Conservation (phyloP, 306 rosid genomes). For the Acmispon strigosus region DNA sequence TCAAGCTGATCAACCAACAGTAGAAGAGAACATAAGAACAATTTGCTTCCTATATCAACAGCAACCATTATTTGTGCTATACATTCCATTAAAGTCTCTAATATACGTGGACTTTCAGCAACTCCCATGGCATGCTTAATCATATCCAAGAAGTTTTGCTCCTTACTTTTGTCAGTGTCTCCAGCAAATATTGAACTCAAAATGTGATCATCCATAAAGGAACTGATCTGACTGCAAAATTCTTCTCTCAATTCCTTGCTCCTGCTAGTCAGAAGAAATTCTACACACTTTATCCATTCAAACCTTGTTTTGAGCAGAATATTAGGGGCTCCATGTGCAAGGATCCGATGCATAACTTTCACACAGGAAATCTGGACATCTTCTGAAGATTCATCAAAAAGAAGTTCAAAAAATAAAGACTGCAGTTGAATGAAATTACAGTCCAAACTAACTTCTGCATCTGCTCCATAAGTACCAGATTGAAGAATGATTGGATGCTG, state of each 20-base stretch:
- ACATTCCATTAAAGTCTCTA: constrained; percentile 78
- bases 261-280: constrained; percentile 49
- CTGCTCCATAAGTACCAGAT: constrained; percentile 27
- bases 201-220: constrained; percentile 52
- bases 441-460: constrained; percentile 36
- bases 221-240: constrained; percentile 76
- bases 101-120: constrained; percentile 47
- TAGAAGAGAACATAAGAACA: constrained; percentile 57
- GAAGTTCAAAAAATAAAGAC: constrained; percentile 62
- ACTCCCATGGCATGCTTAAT: constrained; percentile 48
- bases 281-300: constrained; percentile 61
- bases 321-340: constrained; percentile 49
- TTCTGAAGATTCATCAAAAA: constrained; percentile 71
- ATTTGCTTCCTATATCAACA: constrained; percentile 53
- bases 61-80: constrained; percentile 68
- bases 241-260: constrained; percentile 72
- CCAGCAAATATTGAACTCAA: constrained; percentile 50
- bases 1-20: constrained; percentile 91
- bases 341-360: constrained; percentile 53
- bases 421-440: constrained; percentile 44
- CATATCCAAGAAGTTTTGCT: constrained; percentile 47
- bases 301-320: constrained; percentile 40
- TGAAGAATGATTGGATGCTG: constrained; percentile 26
- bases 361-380: constrained; percentile 87
- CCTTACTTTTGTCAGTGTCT: constrained; percentile 46